Conservation (phyloP, 2,329 filamentous ascomycete species). For the Bipolaris victoriae region DNA sequence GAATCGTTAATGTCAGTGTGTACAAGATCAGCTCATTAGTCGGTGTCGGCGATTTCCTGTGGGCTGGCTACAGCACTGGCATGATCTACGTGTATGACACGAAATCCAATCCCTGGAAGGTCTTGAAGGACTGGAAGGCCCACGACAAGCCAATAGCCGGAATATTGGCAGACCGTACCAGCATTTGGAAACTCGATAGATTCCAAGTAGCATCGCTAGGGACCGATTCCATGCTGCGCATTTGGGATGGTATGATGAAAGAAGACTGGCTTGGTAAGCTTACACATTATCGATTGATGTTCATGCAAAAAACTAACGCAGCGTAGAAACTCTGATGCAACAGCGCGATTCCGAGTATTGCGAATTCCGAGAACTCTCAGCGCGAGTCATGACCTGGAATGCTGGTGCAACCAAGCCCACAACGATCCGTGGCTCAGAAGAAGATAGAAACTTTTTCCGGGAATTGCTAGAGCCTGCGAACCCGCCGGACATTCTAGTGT, state of each 20-base stretch:
- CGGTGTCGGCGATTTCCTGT: constrained; percentile 81
- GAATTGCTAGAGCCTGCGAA: constrained; percentile 77
- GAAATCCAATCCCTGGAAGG: constrained; percentile 78
- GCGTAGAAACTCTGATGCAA: constrained; percentile 80
- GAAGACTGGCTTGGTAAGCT: constrained; percentile 83
- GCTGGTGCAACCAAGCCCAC: constrained; percentile 93
- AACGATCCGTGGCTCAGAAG: constrained; percentile 72
- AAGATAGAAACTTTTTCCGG: constrained; percentile 79
- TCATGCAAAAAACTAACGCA: constrained; percentile 25
- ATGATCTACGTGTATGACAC: constrained; percentile 94
- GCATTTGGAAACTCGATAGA: constrained; percentile 83
- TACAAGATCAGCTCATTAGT: constrained; percentile 93
- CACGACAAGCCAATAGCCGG: constrained; percentile 83
- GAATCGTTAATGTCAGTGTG: constrained; percentile 81
- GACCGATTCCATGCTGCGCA: constrained; percentile 79
- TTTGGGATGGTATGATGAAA: constrained; percentile 92
- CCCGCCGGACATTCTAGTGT: constrained; percentile 87
- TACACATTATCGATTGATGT: neutral
- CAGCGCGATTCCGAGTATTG: constrained; percentile 81
- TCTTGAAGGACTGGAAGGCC: constrained; percentile 94
- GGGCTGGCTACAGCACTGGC: constrained; percentile 94
- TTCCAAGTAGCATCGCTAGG: constrained; percentile 86
- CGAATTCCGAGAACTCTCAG: constrained; percentile 79
- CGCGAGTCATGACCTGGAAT: constrained; percentile 92
- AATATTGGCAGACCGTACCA: constrained; percentile 78